Percentiles rank a stretch among this genome's conserved stretches.
Evolutionary conservation across 2,329 filamentous ascomycete genomes (phyloP).

Genomic region (Botrytis porri): DNA sequence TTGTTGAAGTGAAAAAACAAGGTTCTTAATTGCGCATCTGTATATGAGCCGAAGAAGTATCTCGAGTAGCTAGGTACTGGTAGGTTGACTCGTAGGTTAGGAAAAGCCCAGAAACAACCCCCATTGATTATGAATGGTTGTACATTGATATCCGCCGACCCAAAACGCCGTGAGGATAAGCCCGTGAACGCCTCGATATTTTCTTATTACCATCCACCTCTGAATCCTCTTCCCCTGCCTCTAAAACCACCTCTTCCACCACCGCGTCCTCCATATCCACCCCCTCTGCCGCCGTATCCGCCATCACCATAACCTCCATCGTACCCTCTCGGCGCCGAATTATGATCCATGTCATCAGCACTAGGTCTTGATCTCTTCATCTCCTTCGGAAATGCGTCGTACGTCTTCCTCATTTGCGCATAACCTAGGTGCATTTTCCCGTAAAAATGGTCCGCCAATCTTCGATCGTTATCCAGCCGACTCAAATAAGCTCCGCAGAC

Average conservation of each 20-base stretch:
- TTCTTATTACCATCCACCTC: slow-evolving; percentile 32
- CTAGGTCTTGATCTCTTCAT: slow-evolving; percentile 66
- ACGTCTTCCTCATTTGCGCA: slow-evolving; percentile 95
- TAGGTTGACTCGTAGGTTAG: slow-evolving; percentile 1
- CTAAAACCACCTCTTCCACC: slow-evolving; percentile 32
- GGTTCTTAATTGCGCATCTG: not conserved
- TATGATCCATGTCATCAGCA: slow-evolving; percentile 52
- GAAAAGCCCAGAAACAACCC: not conserved
- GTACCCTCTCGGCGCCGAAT: slow-evolving; percentile 50
- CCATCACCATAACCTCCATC: slow-evolving; percentile 51
- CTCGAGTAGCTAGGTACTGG: not conserved
- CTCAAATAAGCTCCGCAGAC: slow-evolving; percentile 95
- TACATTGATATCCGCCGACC: slow-evolving; percentile 11
- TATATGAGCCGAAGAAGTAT: not conserved
- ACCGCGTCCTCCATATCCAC: slow-evolving; percentile 41
- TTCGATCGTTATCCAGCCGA: slow-evolving; percentile 87
- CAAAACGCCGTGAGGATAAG: slow-evolving; percentile 14
- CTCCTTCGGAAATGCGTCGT: slow-evolving; percentile 81
- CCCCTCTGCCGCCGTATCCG: slow-evolving; percentile 38
- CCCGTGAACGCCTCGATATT: slow-evolving; percentile 4
- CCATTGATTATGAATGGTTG: not conserved
- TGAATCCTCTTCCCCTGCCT: slow-evolving; percentile 30
- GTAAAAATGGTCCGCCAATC: slow-evolving; percentile 95
- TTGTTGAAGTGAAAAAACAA: not conserved
- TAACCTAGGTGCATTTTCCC: slow-evolving; percentile 99